These are phyloP conservation scores for Wickerhamiella lipophila DNA, from an alignment of 805 yeast species.

Conservation along the genomic window DNA sequence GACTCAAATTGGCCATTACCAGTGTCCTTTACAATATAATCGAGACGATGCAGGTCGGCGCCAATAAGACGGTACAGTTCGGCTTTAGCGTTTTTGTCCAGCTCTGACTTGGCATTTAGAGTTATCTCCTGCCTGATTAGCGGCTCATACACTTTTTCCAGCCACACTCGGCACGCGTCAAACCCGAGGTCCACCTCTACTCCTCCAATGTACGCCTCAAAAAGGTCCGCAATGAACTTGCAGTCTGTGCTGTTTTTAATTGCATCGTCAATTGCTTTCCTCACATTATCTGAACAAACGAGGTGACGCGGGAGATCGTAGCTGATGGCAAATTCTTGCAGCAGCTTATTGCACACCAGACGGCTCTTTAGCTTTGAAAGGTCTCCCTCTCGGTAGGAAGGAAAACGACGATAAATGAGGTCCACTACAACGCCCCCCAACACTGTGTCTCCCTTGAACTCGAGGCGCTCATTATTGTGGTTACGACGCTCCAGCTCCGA, in stretches of 20 bases:
- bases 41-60: constrained; percentile 50
- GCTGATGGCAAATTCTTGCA: constrained; percentile 57
- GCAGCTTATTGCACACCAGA: constrained; percentile 58
- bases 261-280: constrained; percentile 33
- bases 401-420: constrained; percentile 52
- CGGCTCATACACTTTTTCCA: constrained; percentile 26
- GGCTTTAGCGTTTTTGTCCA: constrained; percentile 58
- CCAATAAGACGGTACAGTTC: constrained; percentile 64
- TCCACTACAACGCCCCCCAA: constrained; percentile 60
- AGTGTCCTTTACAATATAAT: constrained; percentile 37
- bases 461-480: constrained; percentile 68
- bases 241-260: constrained; percentile 27
- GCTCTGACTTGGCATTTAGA: constrained; percentile 24
- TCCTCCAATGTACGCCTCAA: constrained; percentile 92
- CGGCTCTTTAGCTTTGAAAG: constrained; percentile 57
- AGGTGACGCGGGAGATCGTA: constrained; percentile 30
- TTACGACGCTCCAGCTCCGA: constrained; percentile 17
- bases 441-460: constrained; percentile 82
- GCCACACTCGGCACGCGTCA: constrained; percentile 25
- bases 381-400: constrained; percentile 67
- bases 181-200: constrained; percentile 30
- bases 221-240: constrained; percentile 78
- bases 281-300: not conserved
- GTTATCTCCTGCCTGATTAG: constrained; percentile 2
- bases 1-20: constrained; percentile 44